phyloP scores from a whole-genome alignment of 2,329 filamentous ascomycete species.

The Neurospora crassa region DNA sequence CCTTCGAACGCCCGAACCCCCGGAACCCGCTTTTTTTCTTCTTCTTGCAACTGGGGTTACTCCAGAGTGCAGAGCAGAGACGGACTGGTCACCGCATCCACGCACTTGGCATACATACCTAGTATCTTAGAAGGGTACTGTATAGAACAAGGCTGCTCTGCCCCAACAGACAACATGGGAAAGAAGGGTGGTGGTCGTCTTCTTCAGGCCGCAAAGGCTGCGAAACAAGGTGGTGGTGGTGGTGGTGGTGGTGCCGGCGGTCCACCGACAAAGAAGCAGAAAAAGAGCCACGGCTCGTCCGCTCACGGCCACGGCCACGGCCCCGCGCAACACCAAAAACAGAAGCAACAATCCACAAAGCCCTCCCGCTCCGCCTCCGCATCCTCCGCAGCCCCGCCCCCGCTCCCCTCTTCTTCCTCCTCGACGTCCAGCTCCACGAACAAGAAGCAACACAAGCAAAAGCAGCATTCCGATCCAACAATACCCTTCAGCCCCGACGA shows the following conservation, averaged over 20 bases:
- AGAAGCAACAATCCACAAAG: conserved; percentile 35
- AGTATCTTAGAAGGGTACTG: not conserved
- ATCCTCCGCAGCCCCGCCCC: conserved; percentile 70
- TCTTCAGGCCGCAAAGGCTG: conserved; percentile 15
- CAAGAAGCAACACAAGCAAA: conserved; percentile 7
- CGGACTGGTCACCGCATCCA: not conserved
- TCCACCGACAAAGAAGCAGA: conserved; percentile 12
- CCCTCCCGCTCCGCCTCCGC: conserved; percentile 63
- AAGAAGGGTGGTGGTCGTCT: conserved; percentile 12
- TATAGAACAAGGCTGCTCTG: not conserved
- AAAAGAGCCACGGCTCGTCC: conserved; percentile 2
- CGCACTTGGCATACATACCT: not conserved
- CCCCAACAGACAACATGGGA: conserved; percentile 7
- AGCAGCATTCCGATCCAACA: conserved; percentile 35
- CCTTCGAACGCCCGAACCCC: not conserved
- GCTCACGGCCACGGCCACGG: not conserved
- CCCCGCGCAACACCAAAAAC: conserved; percentile 3
- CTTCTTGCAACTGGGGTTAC: not conserved
- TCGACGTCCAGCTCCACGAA: not conserved
- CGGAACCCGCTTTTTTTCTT: not conserved
- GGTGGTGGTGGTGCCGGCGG: not conserved
- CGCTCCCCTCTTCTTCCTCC: not conserved
- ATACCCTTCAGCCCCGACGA: conserved; percentile 61
- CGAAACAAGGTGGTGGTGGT: conserved; percentile 7
- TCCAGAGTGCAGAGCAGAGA: not conserved